phyloP scores from a whole-genome alignment of 345 rosid genomes.

The Camelina laxa region DNA sequence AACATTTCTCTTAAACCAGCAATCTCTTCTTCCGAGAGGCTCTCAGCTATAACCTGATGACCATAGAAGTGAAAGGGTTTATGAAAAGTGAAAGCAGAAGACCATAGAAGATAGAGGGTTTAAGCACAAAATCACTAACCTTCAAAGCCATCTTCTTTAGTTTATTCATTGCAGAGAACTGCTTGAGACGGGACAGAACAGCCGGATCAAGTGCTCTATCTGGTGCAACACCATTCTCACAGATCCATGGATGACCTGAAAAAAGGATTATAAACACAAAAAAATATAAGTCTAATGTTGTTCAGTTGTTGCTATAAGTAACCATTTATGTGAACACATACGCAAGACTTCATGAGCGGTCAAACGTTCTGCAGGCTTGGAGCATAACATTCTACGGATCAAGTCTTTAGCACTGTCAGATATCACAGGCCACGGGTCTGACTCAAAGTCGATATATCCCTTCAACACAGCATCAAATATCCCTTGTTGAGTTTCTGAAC shows the following conservation, averaged over 20 bases:
- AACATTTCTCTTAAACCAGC: conserved; percentile 97
- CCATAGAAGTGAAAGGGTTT: not conserved
- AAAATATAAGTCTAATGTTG: not conserved
- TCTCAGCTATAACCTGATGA: conserved; percentile 92
- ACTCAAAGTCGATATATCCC: conserved; percentile 90
- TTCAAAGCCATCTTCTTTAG: conserved; percentile 97
- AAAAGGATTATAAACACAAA: not conserved
- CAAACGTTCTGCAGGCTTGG: conserved; percentile 74
- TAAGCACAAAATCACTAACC: conserved; percentile 49
- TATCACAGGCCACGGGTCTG: conserved; percentile 97
- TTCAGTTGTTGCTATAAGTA: not conserved
- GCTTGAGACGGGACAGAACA: conserved; percentile 93
- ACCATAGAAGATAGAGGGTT: not conserved
- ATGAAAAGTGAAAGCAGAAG: conserved; percentile 12
- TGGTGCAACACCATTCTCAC: conserved; percentile 98
- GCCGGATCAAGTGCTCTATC: conserved; percentile 94
- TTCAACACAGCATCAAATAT: conserved; percentile 98
- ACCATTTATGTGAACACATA: conserved; percentile 47
- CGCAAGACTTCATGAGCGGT: conserved; percentile 98
- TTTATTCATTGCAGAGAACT: conserved; percentile 99
- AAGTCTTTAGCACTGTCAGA: conserved; percentile 91
- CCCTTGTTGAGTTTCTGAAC: conserved; percentile 90
- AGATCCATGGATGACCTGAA: conserved; percentile 97
- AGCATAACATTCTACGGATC: conserved; percentile 78
- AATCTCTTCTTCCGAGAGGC: conserved; percentile 98